Conservation (phyloP, 495 filamentous ascomycete genomes). For the Annulohypoxylon bovei region DNA sequence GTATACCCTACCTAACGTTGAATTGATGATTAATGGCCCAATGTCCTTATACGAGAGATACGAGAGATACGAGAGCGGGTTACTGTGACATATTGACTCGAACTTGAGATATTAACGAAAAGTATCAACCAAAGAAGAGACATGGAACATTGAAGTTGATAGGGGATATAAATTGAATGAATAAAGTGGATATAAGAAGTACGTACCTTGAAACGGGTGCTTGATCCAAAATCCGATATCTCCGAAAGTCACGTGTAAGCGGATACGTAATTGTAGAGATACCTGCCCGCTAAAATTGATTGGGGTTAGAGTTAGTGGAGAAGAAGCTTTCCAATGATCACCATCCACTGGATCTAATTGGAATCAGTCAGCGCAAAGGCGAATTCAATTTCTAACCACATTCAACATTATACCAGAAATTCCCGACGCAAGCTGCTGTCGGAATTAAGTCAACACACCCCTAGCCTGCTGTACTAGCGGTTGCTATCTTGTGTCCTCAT, state of each 20-base stretch:
- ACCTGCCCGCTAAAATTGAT: neutral
- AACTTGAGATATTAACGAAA: too few relatives aligned
- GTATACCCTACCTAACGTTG: neutral
- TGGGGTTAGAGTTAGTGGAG: constrained; percentile 20
- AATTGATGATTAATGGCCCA: neutral
- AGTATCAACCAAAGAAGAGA: too few relatives aligned
- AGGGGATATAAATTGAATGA: too few relatives aligned
- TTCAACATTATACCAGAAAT: neutral
- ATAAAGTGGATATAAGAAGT: neutral
- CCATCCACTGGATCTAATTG: constrained; percentile 17
- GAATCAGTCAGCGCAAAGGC: constrained; percentile 29
- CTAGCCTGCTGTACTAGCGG: constrained; percentile 17
- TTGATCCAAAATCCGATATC: neutral
- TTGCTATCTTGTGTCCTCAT: constrained; percentile 22
- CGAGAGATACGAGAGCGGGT: neutral
- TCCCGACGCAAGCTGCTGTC: constrained; percentile 2
- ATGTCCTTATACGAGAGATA: too few relatives aligned
- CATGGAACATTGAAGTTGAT: too few relatives aligned
- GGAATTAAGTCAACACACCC: neutral
- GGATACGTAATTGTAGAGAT: neutral
- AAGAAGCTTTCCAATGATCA: constrained; percentile 33
- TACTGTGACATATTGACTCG: neutral
- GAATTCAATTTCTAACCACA: constrained; percentile 18
- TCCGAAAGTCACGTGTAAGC: neutral
- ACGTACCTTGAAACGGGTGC: neutral